Percentiles rank a stretch among this genome's conserved stretches.
These are phyloP conservation scores for Anaeramoeba flamelloides DNA, from an alignment of 78 protist species.

Conservation along the genomic window DNA sequence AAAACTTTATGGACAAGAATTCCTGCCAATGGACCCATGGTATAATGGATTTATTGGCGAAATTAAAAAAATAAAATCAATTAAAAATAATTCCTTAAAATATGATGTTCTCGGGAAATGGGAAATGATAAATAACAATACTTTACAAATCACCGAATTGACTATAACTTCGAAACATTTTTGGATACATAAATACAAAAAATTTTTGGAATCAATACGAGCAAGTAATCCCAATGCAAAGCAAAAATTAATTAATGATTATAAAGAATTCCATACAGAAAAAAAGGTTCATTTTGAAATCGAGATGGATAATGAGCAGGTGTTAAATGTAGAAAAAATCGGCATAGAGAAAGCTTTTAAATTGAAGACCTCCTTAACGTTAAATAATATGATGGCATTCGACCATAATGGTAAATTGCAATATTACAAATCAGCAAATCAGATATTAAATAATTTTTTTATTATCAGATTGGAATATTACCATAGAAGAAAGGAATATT, in stretches of 20 bases:
- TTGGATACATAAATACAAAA: neutral
- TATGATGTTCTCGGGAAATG: neutral
- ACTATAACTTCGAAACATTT: neutral
- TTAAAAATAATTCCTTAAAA: neutral
- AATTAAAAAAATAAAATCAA: neutral
- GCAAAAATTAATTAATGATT: slow-evolving; percentile 18
- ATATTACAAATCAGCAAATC: neutral
- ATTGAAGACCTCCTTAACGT: neutral
- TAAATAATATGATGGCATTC: neutral
- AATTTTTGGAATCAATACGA: neutral
- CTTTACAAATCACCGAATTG: neutral
- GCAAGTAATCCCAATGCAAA: neutral
- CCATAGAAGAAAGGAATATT: neutral
- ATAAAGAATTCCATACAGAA: slow-evolving; percentile 67
- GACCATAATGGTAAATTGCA: neutral
- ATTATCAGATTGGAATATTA: neutral
- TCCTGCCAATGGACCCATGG: slow-evolving; percentile 66
- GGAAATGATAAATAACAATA: neutral
- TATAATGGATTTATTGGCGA: slow-evolving; percentile 69
- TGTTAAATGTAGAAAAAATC: neutral
- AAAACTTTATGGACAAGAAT: slow-evolving; percentile 37
- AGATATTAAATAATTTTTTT: neutral
- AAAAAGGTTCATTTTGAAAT: slow-evolving; percentile 35
- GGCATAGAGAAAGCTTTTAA: neutral
- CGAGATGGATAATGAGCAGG: neutral